Percentiles rank a stretch among this genome's conserved stretches.
Evolutionary conservation across 208 protist species (phyloP).

Genomic region (Spongospora subterranea): DNA sequence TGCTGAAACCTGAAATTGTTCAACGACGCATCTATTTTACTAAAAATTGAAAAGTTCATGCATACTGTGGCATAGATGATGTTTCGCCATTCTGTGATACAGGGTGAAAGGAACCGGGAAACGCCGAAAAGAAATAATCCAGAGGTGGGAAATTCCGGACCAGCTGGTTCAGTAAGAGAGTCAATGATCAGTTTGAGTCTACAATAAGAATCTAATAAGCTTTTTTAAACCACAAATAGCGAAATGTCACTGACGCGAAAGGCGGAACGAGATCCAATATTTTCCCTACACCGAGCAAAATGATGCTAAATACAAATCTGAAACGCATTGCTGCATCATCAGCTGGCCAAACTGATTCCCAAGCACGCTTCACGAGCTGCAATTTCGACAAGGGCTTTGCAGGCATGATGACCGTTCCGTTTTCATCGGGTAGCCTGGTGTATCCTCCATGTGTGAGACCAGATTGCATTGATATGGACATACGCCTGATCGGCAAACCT

Average conservation of each 20-base stretch:
- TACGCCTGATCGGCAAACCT: too few species aligned
- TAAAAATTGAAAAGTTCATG: background rate
- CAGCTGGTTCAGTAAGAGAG: background rate
- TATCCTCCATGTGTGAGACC: background rate
- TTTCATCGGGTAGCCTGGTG: background rate
- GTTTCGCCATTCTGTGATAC: background rate
- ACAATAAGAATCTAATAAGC: background rate
- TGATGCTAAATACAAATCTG: background rate
- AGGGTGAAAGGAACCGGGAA: background rate
- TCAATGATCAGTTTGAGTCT: conserved; percentile 34
- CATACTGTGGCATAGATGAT: conserved; percentile 22
- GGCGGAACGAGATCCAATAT: conserved; percentile 14
- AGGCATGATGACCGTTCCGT: background rate
- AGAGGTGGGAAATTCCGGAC: background rate
- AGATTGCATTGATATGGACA: conserved; percentile 27
- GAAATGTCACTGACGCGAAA: background rate
- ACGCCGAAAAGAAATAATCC: background rate
- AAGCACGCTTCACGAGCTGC: background rate
- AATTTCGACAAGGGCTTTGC: background rate
- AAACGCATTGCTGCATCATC: background rate
- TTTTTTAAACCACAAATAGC: background rate
- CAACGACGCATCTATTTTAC: background rate
- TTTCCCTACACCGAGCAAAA: background rate
- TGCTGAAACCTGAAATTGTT: background rate
- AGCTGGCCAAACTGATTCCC: conserved; percentile 10